These are phyloP conservation scores for Salix brachista DNA, from an alignment of 345 rosid species.

Conservation along the genomic window DNA sequence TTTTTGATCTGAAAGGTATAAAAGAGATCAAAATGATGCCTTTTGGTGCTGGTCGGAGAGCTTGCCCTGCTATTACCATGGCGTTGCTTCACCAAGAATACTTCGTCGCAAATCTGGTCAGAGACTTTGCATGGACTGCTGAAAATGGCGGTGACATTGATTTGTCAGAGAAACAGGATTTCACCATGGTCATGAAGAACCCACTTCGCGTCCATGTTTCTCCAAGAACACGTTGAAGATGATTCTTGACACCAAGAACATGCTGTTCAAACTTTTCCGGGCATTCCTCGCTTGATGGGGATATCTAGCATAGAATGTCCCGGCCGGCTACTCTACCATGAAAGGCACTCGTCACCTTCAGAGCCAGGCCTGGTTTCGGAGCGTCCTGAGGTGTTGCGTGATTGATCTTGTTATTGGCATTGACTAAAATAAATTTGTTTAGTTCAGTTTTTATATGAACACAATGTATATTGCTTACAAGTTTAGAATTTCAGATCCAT, in stretches of 20 bases:
- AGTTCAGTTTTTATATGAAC: too few species aligned
- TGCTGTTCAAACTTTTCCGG: not conserved
- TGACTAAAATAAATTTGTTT: too few species aligned
- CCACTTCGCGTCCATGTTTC: not conserved
- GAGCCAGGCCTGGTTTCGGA: not conserved
- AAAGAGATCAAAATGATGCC: slow-evolving; percentile 26
- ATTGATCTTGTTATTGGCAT: too few species aligned
- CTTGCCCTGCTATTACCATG: slow-evolving; percentile 16
- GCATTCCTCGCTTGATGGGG: not conserved
- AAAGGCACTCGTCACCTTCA: not conserved
- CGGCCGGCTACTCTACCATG: not conserved
- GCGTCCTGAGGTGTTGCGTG: not conserved
- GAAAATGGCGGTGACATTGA: slow-evolving; percentile 4
- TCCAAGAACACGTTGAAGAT: not conserved
- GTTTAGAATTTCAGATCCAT: too few species aligned
- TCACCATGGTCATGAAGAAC: slow-evolving; percentile 12
- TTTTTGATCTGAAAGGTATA: slow-evolving; percentile 11
- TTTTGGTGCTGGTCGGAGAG: slow-evolving; percentile 19
- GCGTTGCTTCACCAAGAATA: slow-evolving; percentile 17
- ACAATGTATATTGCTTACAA: too few species aligned
- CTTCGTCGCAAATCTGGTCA: slow-evolving; percentile 18
- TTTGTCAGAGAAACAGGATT: slow-evolving; percentile 15
- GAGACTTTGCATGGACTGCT: slow-evolving; percentile 9
- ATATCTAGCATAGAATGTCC: not conserved
- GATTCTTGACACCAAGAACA: too few species aligned